These are phyloP conservation scores for Neonectria punicea DNA, from an alignment of 2,329 filamentous ascomycete species.

Conservation along the genomic window DNA sequence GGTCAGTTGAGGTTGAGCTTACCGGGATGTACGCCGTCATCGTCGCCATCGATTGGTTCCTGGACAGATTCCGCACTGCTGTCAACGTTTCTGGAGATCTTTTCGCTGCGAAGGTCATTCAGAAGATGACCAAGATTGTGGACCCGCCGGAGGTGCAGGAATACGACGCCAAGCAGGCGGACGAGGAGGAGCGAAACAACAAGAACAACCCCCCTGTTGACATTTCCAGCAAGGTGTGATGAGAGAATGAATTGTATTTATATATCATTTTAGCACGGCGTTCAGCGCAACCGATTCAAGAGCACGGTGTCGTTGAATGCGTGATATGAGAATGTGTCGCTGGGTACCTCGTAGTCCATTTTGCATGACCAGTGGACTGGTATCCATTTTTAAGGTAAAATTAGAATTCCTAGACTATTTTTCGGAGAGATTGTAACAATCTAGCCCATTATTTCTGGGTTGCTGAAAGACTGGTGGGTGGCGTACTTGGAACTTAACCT, in stretches of 20 bases:
- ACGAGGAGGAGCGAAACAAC: constrained; percentile 16
- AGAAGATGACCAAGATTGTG: constrained; percentile 41
- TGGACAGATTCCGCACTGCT: constrained; percentile 65
- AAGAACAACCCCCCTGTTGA: constrained; percentile 1
- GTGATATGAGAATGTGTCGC: too few relatives aligned
- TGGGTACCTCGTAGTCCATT: too few relatives aligned
- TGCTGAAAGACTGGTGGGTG: neutral
- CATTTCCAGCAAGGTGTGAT: constrained; percentile 36
- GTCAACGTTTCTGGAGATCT: constrained; percentile 63
- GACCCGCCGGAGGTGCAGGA: constrained; percentile 35
- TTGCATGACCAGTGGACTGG: too few relatives aligned
- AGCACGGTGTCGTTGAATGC: neutral
- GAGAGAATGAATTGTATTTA: neutral
- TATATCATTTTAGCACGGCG: constrained; percentile 18
- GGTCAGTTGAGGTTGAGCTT: constrained; percentile 55
- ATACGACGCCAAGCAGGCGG: constrained; percentile 26
- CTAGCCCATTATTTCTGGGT: neutral
- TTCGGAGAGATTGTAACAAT: too few relatives aligned
- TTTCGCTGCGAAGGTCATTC: constrained; percentile 45
- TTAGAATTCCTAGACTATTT: neutral
- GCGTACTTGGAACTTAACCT: neutral
- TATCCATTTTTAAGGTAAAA: neutral
- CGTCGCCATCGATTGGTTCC: constrained; percentile 65
- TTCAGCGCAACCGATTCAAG: constrained; percentile 16
- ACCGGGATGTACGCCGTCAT: constrained; percentile 64